phyloP scores from a whole-genome alignment of 345 rosid species.

The Excoecaria cochinchinensis region DNA sequence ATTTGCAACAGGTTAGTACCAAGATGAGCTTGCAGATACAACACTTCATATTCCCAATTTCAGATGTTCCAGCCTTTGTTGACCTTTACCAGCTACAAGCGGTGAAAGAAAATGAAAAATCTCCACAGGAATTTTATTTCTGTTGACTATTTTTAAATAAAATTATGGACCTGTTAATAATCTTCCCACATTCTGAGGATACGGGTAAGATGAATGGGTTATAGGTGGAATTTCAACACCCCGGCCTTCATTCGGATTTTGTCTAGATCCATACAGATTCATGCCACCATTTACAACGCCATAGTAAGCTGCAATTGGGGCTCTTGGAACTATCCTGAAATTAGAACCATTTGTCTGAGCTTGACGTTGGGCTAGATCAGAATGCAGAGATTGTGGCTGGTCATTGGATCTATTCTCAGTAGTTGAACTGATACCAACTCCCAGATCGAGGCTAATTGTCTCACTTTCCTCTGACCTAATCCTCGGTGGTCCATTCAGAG shows the following conservation, averaged over 20 bases:
- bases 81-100: slow-evolving; percentile 17
- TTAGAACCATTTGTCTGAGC: slow-evolving; percentile 40
- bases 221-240: slow-evolving; percentile 46
- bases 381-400: slow-evolving; percentile 38
- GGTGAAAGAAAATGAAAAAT: slow-evolving; percentile 15
- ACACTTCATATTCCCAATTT: slow-evolving; percentile 15
- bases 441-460: slow-evolving; percentile 87
- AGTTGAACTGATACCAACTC: slow-evolving; percentile 73
- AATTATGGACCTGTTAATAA: slow-evolving; percentile 69
- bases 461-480: slow-evolving; percentile 53
- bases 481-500: slow-evolving; percentile 45
- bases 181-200: slow-evolving; percentile 74
- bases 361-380: slow-evolving; percentile 42
- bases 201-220: slow-evolving; percentile 63
- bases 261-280: slow-evolving; percentile 54
- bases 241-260: slow-evolving; percentile 47
- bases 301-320: slow-evolving; percentile 46
- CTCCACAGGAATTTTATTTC: slow-evolving; percentile 22
- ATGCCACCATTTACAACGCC: slow-evolving; percentile 54
- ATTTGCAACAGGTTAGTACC: slow-evolving; percentile 13
- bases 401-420: slow-evolving; percentile 45
- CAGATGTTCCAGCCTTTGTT: slow-evolving; percentile 20
- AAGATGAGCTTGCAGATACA: slow-evolving; percentile 18
- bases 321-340: slow-evolving; percentile 53
- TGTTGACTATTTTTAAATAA: slow-evolving; percentile 7